Conservation (phyloP, 148 eudicot species). For the Heliosperma pusillum region DNA sequence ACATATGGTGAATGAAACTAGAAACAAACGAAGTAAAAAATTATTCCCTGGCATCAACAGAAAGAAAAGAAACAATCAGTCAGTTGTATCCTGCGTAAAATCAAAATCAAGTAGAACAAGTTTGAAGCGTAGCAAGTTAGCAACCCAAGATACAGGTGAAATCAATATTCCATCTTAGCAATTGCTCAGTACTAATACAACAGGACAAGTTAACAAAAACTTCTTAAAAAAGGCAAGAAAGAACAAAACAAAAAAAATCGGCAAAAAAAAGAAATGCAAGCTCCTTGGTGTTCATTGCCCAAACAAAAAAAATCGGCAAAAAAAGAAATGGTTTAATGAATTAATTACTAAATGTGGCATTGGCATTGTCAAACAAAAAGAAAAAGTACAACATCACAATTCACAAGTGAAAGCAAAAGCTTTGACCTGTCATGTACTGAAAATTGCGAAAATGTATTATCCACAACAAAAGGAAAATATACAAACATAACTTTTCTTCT, state of each 20-base stretch:
- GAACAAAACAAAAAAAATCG: neutral
- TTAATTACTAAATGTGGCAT: neutral
- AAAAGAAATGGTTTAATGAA: neutral
- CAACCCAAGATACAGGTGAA: neutral
- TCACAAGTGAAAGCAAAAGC: neutral
- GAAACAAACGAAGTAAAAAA: neutral
- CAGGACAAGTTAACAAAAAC: neutral
- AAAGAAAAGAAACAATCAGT: slow-evolving; percentile 68
- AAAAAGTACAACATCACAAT: neutral
- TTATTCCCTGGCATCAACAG: slow-evolving; percentile 51
- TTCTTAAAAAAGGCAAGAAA: neutral
- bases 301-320: too few species aligned
- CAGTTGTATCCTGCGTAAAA: slow-evolving; percentile 71
- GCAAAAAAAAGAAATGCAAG: neutral
- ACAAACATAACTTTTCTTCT: neutral
- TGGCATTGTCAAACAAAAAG: neutral
- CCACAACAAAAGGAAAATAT: neutral
- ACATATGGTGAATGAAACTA: neutral
- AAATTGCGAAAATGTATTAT: too few species aligned
- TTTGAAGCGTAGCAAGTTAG: neutral
- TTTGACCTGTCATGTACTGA: neutral
- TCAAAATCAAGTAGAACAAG: neutral
- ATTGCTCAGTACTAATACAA: neutral
- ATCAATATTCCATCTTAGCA: neutral
- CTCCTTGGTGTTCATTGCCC: neutral